Evolutionary conservation across 306 rosid genomes (phyloP).

Genomic region (Malus orientalis): DNA sequence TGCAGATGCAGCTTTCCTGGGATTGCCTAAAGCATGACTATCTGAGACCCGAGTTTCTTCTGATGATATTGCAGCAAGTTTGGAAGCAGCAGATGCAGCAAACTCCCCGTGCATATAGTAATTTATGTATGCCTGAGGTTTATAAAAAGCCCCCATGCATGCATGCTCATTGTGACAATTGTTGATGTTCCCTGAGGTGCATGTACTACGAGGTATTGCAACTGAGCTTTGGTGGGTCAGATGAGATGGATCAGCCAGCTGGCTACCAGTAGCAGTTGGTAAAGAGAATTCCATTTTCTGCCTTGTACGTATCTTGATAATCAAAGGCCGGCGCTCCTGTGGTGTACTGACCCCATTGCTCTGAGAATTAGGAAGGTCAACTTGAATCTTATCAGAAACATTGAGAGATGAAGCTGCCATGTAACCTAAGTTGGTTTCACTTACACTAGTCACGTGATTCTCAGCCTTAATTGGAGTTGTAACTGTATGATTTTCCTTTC

Average conservation of each 20-base stretch:
- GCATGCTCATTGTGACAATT: slow-evolving; percentile 22
- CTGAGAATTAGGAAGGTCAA: slow-evolving; percentile 19
- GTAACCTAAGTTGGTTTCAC: slow-evolving; percentile 19
- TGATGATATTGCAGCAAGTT: slow-evolving; percentile 55
- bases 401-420: slow-evolving; percentile 25
- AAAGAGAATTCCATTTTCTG: slow-evolving; percentile 17
- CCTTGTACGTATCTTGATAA: slow-evolving; percentile 30
- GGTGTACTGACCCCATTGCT: slow-evolving; percentile 18
- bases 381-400: slow-evolving; percentile 9
- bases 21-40: slow-evolving; percentile 44
- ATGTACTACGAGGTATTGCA: slow-evolving; percentile 16
- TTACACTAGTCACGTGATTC: slow-evolving; percentile 6
- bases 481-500: slow-evolving; percentile 20
- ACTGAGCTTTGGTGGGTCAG: slow-evolving; percentile 20
- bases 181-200: slow-evolving; percentile 26
- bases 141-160: slow-evolving; percentile 57
- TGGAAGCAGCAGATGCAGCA: slow-evolving; percentile 94
- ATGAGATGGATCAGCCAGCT: slow-evolving; percentile 25
- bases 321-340: slow-evolving; percentile 17
- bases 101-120: slow-evolving; percentile 81
- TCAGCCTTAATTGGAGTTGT: slow-evolving; percentile 26
- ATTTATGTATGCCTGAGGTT: slow-evolving; percentile 68
- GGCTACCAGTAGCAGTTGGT: slow-evolving; percentile 33
- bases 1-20: slow-evolving; percentile 46
- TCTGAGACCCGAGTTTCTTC: slow-evolving; percentile 67